These are phyloP conservation scores for Chionographis japonica DNA, from an alignment of 106 monocot species.

Conservation along the genomic window DNA sequence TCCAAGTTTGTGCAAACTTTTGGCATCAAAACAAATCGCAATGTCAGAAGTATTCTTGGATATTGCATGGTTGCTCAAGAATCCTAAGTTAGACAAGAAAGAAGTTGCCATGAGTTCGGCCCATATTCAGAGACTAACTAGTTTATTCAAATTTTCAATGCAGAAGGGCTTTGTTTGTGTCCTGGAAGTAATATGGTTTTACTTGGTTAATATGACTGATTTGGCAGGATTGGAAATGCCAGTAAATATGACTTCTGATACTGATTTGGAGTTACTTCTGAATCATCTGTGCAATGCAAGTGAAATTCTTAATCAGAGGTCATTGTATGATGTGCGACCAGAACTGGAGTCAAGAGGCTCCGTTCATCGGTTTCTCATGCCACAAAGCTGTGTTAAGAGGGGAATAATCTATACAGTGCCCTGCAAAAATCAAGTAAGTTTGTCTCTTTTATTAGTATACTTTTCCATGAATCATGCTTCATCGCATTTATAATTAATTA, in stretches of 20 bases:
- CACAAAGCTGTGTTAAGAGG: neutral
- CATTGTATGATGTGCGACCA: slow-evolving; percentile 3
- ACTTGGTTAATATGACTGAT: slow-evolving; percentile 22
- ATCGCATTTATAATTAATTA: neutral
- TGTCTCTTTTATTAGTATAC: neutral
- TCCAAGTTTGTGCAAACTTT: slow-evolving; percentile 15
- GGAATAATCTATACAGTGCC: neutral
- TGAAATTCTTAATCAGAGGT: slow-evolving; percentile 22
- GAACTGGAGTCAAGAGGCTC: slow-evolving; percentile 6
- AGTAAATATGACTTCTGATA: slow-evolving; percentile 14
- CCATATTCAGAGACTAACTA: slow-evolving; percentile 57
- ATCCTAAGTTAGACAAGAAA: slow-evolving; percentile 11
- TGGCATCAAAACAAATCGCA: slow-evolving; percentile 27
- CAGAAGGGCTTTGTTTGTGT: slow-evolving; percentile 31
- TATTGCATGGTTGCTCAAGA: slow-evolving; percentile 79
- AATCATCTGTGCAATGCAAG: slow-evolving; percentile 36
- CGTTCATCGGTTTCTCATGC: neutral
- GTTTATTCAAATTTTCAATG: slow-evolving; percentile 38
- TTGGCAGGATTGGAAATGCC: slow-evolving; percentile 11
- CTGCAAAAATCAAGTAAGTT: slow-evolving; percentile 18
- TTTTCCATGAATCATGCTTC: neutral
- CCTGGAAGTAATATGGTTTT: slow-evolving; percentile 33
- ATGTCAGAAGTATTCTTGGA: slow-evolving; percentile 64
- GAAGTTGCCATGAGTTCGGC: slow-evolving; percentile 21
- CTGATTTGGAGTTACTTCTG: slow-evolving; percentile 24